Evolutionary conservation across 2,329 filamentous ascomycete species (phyloP).

Genomic region (Ophiostoma quercus): DNA sequence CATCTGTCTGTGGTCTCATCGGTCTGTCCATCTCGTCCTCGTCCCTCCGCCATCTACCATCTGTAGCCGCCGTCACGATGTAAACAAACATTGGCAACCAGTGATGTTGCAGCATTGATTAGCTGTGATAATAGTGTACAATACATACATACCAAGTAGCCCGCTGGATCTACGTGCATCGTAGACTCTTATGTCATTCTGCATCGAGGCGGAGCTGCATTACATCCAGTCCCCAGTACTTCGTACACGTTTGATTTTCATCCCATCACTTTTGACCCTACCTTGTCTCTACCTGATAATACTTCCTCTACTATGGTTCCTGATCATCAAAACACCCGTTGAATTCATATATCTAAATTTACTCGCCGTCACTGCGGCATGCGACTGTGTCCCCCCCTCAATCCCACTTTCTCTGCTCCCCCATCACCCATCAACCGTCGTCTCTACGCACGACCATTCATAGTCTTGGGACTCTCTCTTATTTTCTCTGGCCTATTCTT

Average conservation of each 20-base stretch:
- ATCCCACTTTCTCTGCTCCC: conserved; percentile 2
- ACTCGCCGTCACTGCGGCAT: neutral
- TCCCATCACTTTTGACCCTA: neutral
- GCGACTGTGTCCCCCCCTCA: neutral
- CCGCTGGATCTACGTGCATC: no score
- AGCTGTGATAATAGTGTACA: no score
- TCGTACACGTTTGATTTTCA: neutral
- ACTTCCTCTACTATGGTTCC: neutral
- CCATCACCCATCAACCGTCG: neutral
- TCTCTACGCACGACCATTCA: neutral
- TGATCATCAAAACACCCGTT: neutral
- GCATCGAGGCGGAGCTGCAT: neutral
- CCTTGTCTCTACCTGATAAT: neutral
- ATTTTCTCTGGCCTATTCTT: neutral
- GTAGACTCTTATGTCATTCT: neutral
- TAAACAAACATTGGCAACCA: neutral
- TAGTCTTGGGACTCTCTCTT: neutral
- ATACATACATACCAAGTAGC: neutral
- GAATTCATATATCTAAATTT: neutral
- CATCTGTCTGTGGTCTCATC: neutral
- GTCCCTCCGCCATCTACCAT: neutral
- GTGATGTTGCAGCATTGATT: neutral
- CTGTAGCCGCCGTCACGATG: conserved; percentile 1
- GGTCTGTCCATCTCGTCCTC: neutral
- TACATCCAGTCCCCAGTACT: neutral